Evolutionary conservation across 2,329 filamentous ascomycete species (phyloP).

Genomic region (Ascochyta koolunga): DNA sequence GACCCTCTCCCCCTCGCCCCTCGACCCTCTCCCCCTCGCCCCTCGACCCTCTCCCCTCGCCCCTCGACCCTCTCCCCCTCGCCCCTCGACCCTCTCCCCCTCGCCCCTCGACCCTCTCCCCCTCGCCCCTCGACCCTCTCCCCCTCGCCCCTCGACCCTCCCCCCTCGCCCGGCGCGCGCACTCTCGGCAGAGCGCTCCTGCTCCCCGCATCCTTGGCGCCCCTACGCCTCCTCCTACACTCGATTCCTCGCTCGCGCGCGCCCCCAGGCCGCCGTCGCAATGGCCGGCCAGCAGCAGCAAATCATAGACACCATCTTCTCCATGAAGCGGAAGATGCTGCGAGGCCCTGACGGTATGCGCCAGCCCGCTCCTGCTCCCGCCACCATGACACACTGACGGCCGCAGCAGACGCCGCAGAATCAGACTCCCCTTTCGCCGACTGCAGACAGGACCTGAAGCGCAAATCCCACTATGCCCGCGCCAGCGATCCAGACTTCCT

Average conservation of each 20-base stretch:
- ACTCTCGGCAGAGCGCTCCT: conserved; percentile 5
- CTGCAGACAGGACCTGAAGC: conserved; percentile 80
- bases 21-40: not conserved
- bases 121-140: conserved; percentile 2
- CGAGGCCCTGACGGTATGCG: conserved; percentile 44
- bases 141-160: no score
- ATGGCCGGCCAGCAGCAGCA: conserved; percentile 51
- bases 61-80: conserved; percentile 2
- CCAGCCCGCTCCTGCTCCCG: not conserved
- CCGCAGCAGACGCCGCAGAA: conserved; percentile 76
- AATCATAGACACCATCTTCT: conserved; percentile 49
- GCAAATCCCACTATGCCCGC: conserved; percentile 72
- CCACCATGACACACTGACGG: conserved; percentile 21
- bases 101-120: conserved; percentile 2
- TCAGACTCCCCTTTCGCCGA: conserved; percentile 73
- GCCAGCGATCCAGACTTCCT: conserved; percentile 67
- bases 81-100: conserved; percentile 3
- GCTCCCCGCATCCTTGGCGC: not conserved
- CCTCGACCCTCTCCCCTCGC: no score
- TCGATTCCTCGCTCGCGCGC: conserved; percentile 26
- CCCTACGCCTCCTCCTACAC: not conserved
- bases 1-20: not conserved
- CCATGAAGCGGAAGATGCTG: conserved; percentile 47
- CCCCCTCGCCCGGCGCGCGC: conserved; percentile 4
- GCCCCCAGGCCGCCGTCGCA: conserved; percentile 25